Evolutionary conservation across 2,329 filamentous ascomycete species (phyloP).

Genomic region (Ceratocystis lukuohia): DNA sequence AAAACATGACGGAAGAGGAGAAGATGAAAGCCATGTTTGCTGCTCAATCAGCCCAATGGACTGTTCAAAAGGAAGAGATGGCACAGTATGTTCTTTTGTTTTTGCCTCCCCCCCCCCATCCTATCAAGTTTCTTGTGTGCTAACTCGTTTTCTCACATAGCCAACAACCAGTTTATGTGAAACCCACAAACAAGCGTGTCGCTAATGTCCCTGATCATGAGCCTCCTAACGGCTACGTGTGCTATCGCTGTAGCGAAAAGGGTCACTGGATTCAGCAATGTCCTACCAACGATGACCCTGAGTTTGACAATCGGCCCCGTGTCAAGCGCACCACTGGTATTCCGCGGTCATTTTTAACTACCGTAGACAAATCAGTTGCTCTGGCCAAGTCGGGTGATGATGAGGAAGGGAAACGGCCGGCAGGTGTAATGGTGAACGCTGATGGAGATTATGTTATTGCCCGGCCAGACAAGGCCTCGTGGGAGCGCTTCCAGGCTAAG

Average conservation of each 20-base stretch:
- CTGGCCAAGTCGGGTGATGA: slow-evolving; percentile 59
- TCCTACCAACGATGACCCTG: slow-evolving; percentile 95
- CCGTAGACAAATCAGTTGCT: slow-evolving; percentile 78
- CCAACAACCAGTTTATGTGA: slow-evolving; percentile 47
- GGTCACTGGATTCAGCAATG: slow-evolving; percentile 99
- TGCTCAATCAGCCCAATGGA: slow-evolving; percentile 82
- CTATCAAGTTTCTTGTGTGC: slow-evolving; percentile 20
- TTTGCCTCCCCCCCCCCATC: not conserved
- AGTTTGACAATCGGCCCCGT: slow-evolving; percentile 82
- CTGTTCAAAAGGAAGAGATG: slow-evolving; percentile 84
- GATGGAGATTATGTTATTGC: slow-evolving; percentile 96
- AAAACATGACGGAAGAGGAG: slow-evolving; percentile 81
- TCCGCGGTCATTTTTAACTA: slow-evolving; percentile 86
- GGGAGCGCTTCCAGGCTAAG: slow-evolving; percentile 95
- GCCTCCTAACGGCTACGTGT: slow-evolving; percentile 86
- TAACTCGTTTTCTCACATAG: slow-evolving; percentile 30
- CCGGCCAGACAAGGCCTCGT: slow-evolving; percentile 85
- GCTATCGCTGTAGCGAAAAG: slow-evolving; percentile 91
- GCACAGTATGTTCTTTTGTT: slow-evolving; percentile 49
- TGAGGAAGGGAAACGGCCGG: slow-evolving; percentile 67
- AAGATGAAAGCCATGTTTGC: slow-evolving; percentile 86
- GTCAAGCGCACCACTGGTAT: slow-evolving; percentile 97
- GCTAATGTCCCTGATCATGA: slow-evolving; percentile 80
- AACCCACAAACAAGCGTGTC: slow-evolving; percentile 48
- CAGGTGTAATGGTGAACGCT: slow-evolving; percentile 93